phyloP scores from a whole-genome alignment of 2,329 filamentous ascomycete species.

The Pestalotiopsis sp. region DNA sequence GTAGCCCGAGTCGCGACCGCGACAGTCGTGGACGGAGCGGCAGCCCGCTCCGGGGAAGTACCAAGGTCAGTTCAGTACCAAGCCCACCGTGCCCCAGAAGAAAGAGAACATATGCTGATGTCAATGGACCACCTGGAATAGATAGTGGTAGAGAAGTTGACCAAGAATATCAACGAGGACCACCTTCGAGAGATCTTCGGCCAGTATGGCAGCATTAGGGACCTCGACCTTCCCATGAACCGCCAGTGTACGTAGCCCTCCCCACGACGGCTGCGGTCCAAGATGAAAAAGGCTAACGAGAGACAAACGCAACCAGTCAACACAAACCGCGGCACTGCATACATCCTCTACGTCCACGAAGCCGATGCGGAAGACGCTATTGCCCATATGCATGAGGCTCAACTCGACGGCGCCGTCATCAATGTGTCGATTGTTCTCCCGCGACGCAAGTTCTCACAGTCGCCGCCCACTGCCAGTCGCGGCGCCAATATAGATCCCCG shows the following conservation, averaged over 20 bases:
- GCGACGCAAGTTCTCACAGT: conserved; percentile 78
- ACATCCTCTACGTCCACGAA: conserved; percentile 18
- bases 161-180: conserved; percentile 88
- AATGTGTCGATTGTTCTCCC: conserved; percentile 89
- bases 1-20: conserved; percentile 33
- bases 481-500: conserved; percentile 63
- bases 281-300: not conserved
- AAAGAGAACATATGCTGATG: conserved; percentile 1
- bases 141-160: conserved; percentile 95
- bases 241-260: conserved; percentile 66
- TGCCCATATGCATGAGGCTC: conserved; percentile 97
- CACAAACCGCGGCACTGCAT: conserved; percentile 76
- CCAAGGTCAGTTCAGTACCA: conserved; percentile 47
- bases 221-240: conserved; percentile 90
- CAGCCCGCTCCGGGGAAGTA: conserved; percentile 47
- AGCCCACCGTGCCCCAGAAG: not conserved
- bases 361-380: conserved; percentile 63
- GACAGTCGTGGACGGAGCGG: conserved; percentile 39
- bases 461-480: conserved; percentile 72
- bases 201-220: conserved; percentile 81
- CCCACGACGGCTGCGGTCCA: not conserved
- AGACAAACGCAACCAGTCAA: conserved; percentile 59
- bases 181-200: conserved; percentile 94
- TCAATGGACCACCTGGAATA: conserved; percentile 38
- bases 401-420: conserved; percentile 81